Evolutionary conservation across 129 eudicot species (phyloP), one percentile per base, ranked within the genome.

Genomic region (Rutidosis leptorrhynchoides): DNA sequence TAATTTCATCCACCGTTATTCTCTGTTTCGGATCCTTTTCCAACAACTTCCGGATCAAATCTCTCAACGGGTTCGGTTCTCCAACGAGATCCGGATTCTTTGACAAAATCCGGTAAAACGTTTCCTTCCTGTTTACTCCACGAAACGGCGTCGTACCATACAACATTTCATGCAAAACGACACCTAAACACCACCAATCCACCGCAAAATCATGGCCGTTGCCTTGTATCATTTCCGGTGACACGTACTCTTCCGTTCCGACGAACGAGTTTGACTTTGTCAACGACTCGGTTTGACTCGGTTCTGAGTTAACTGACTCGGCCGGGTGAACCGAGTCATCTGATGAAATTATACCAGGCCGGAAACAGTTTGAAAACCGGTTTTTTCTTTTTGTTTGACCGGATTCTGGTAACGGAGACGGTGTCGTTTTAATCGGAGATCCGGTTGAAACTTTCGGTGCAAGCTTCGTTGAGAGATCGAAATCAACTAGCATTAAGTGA

Each of bases 191-290:
- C 98, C 98, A 88, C 89, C 89, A 88, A 78, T 93, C 96, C 55
- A 93, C 95, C 37, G 96, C 57, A 68, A 76, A 93, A 58, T 85
- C 95, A 69, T 93, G 98, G 32, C 96, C 96, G 59, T 78, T 78
- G 22, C 98, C 98, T 21, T 72, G 71, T 21, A 93, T 80, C 68
- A 93, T 79, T 85, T 93, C 96, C 15, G 98, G 96, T 21, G 96
- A 83, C 71, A 93, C 88, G 83, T 93, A 93, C 29, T 93, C 98
- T 67, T 93, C 98, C 22, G 98, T 93, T 21, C 98, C 98, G n/a
- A 93, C 98, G 76, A 93, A 93, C 16, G 98, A 92, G 77, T 88
- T 92, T 0, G 96, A 78, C 45, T 88, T 88, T 4, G 79, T 68
- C n/a, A 71, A 64, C 12, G 90, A 73, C 52, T 57, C 62, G 33